These are phyloP conservation scores for Leishmania tropica DNA, from an alignment of 208 protist genomes.

Conservation along the genomic window DNA sequence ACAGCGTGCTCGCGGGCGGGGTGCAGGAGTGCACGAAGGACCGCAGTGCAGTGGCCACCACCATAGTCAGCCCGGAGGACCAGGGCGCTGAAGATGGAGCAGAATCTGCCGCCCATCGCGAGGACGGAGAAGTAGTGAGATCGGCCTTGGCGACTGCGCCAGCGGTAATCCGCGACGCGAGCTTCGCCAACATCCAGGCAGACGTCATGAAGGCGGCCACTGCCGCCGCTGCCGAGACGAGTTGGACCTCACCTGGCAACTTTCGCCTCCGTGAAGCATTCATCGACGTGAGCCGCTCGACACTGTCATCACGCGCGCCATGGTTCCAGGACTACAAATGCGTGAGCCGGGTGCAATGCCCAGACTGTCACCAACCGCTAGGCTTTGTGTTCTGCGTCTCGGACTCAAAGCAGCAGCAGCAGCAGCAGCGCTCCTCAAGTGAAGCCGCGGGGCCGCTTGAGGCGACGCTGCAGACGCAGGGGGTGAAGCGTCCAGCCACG, in stretches of 20 bases:
- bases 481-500: constrained; percentile 22
- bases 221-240: constrained; percentile 31
- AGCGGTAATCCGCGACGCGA: constrained; percentile 17
- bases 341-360: constrained; percentile 59
- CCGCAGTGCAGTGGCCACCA: constrained; percentile 41
- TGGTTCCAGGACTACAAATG: constrained; percentile 75
- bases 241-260: constrained; percentile 65
- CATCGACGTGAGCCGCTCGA: constrained; percentile 65
- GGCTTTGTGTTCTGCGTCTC: constrained; percentile 65
- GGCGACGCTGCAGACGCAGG: constrained; percentile 11
- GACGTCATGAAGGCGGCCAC: constrained; percentile 41
- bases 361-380: constrained; percentile 78
- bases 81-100: not conserved
- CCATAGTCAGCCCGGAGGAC: constrained; percentile 7
- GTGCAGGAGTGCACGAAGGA: constrained; percentile 52
- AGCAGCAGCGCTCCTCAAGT: not conserved
- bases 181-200: constrained; percentile 29
- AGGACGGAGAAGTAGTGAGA: not conserved
- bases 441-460: not conserved
- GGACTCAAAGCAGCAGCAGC: constrained; percentile 1
- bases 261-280: constrained; percentile 72
- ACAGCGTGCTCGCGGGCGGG: constrained; percentile 42
- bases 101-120: not conserved
- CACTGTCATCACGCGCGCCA: constrained; percentile 50
- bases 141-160: constrained; percentile 3